Evolutionary conservation across 1,139 yeast genomes (phyloP), one percentile per base, ranked within the genome.

Genomic region (Hyphopichia wangnamkhiaoensis): DNA sequence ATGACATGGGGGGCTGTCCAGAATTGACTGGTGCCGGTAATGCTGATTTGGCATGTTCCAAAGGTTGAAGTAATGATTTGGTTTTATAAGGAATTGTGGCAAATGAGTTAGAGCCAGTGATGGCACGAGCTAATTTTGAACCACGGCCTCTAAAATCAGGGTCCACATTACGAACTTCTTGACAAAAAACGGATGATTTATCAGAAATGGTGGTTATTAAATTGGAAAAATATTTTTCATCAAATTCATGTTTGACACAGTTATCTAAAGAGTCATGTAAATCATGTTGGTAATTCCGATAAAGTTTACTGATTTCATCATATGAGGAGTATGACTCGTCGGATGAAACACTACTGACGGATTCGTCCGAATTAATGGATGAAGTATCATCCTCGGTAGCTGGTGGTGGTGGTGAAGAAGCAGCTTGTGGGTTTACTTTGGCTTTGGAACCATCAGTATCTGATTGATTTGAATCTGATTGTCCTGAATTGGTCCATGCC

Each of bases 61-160:
- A 49, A 2, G 76, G 74, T 4, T 53, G 61, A 27, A 72, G 54
- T 43, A 72, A 46, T 9, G 76, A 70, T 49, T 70, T 71, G 12
- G 76, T 71, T 43, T 68, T 69, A 48, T 63, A 68, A 1, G 76
- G 73, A 7, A 61, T 58, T 4, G 54, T 50, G 0, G 74, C 76
- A 52, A 71, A 71, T 3, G 59, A 53, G 41, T 58, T 68, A 1
- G 76, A 69, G 0, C 79, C 79, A 1, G 79, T 74, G 21, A 74
- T 69, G 3, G 62, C 68, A 15, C 74, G 51, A 1, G 79, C 79
- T 37, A 74, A 54, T 45, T 66, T 65, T 10, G 78, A 72, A 3
- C 79, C 79, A 38, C 64, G 57, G 1, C 76, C 74, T 31, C 57
- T 56, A 43, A 65, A 67, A 43, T 68, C 68, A 1, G 79, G 78